Base-by-base conservation (phyloP, 2,329 filamentous ascomycete species). In the Verticillium nubilum region DNA sequence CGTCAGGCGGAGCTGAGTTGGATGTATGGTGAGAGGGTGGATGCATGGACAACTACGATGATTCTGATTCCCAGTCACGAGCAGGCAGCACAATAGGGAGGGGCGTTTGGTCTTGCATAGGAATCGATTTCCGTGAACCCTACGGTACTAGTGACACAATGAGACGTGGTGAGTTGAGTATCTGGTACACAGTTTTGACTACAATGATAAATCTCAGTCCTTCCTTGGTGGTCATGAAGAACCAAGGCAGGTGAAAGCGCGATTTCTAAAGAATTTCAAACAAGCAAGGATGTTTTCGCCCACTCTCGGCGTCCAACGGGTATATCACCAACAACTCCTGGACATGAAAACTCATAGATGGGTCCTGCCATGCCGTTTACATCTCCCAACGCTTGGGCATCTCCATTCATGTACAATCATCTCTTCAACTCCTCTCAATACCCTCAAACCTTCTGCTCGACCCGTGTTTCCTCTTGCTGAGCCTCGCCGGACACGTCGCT, bases 401-500 rank as follows among this genome's bases (percentile, higher is more conserved):
- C 42, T 50, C 25, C 42, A 12, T 4, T 50, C 42, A 13, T 37
- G n/a, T 17, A 5, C 15, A 5, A 37, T 15, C 15, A 3, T 3
- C 6, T 37, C 33, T 37, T 15, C 33, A 37, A n/a, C n/a, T 37
- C 15, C 33, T 33, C 2, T 1, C 6, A n/a, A 19, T 5, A 9
- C 23, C 25, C 15, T 47, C 25, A 56, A 23, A 56, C 35, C 54
- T 56, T 56, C 33, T 35, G 42, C 3, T 19, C 10, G 35, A 4
- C 19, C 23, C 19, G 13, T 25, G 9, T 12, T n/a, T 42, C 54
- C 9, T 56, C 62, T 2, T 59, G 61, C 54, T 58, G 59, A 17
- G 62, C 63, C 19, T 62, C 61, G 27, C 62, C 62, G 15, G 62
- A 64, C 23, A 64, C 42, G 35, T 63, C 60, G 47, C 61, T 64